Evolutionary conservation across 345 rosid genomes (phyloP), one percentile per base, ranked within the genome.

Genomic region (Citrus maxima): DNA sequence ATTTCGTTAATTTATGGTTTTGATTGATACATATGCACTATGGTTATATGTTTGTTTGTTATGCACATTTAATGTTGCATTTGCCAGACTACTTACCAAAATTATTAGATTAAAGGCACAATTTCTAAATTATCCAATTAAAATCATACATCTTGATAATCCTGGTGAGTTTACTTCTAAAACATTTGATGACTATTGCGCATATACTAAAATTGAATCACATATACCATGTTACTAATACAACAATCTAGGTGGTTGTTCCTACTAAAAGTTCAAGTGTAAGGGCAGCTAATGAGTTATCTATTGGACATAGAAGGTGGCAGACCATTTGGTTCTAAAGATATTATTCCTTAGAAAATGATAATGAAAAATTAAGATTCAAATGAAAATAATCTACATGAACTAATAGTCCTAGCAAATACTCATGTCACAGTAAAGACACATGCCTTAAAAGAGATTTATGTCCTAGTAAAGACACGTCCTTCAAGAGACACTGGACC

Each of bases 1-100:
- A 34, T 71, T 76, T 51, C 1, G 2, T n/a, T 72, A 72, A n/a
- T 79, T 79, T 66, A 73, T 73, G 13, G 40, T 79, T 30, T 38
- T 75, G 34, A 10, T 79, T 1, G 61, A 79, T n/a, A 18, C 46
- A 38, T 76, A 37, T 1, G 4, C 27, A 9, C 37, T 46, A 32
- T 80, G 62, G 35, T 73, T 75, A 42, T 58, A 68, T 67, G 12
- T 77, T 9, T 83, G 42, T 28, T 70, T 79, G 51, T 32, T 80
- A 66, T 83, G 67, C 4, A 76, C 35, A 58, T 9, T 21, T 51
- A 51, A 51, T 18, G 21, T 51, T 51, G 55, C 56, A 51, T 51
- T 14, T 51, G 7, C 56, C 7, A 51, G 6, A 18, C 5, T 51
- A 4, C 56, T 51, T 51, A 1, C 56, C 56, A 4, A 18, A 16